Evolutionary conservation across 139 green algal species (phyloP).

Genomic region (Eudorina sp.): DNA sequence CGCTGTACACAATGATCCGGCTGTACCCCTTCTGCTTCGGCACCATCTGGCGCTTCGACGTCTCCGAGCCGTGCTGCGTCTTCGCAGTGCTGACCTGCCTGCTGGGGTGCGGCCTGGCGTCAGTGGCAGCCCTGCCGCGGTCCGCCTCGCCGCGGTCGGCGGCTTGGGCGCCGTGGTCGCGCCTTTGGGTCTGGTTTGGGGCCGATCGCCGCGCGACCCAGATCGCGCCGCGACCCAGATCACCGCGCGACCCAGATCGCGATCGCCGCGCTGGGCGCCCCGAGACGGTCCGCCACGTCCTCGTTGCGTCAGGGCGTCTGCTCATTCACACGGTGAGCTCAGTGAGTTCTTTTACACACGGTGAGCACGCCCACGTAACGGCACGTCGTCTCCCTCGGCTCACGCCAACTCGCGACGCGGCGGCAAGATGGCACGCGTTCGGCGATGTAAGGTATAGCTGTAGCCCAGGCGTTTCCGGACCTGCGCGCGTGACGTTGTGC

Average conservation of each 20-base stretch:
- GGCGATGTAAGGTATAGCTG: too few species aligned
- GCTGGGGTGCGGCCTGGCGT: neutral
- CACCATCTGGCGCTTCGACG: neutral
- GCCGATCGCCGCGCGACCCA: neutral
- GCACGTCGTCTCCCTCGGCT: too few species aligned
- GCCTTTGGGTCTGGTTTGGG: too few species aligned
- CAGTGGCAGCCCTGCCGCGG: neutral
- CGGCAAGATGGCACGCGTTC: too few species aligned
- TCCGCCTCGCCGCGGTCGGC: neutral
- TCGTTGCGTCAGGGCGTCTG: neutral
- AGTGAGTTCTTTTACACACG: too few species aligned
- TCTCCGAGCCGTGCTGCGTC: neutral
- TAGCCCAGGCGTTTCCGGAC: too few species aligned
- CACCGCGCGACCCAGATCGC: too few species aligned
- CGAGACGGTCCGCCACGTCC: neutral
- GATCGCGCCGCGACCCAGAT: too few species aligned
- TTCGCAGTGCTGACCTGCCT: neutral
- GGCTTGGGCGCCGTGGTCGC: neutral
- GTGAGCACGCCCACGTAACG: too few species aligned
- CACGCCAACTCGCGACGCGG: too few species aligned
- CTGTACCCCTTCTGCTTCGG: slow-evolving; percentile 6
- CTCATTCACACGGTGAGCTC: neutral
- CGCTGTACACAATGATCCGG: neutral
- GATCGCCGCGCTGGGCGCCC: neutral
- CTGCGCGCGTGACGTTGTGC: too few species aligned